Base-by-base conservation (phyloP, 2,329 filamentous ascomycete genomes). In the Berkeleyomyces basicola region DNA sequence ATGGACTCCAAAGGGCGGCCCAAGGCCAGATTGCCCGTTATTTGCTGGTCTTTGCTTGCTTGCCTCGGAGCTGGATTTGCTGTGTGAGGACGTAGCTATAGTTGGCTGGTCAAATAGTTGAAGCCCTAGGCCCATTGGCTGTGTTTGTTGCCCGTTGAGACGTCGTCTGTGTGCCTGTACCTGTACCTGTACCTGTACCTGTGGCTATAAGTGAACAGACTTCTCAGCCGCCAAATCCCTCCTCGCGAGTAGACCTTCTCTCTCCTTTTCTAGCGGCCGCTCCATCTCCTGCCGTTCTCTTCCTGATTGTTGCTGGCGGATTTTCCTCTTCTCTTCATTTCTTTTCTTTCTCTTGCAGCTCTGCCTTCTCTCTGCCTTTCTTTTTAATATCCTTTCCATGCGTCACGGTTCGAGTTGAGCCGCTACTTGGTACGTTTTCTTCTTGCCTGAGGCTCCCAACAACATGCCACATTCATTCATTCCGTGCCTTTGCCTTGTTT, bases 211-310 rank as follows among this genome's bases (percentile, higher is more conserved):
- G 44, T n/a, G 44, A 16, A 47, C 55, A 43, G 11, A 58, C 42
- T 59, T 42, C 37, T 59, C 57, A 42, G 57, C 42, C 37, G 42
- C 42, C 16, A 44, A 59, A 42, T 59, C 36, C 57, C 57, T 23
- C 23, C 23, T 23, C 23, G 23, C 23, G 23, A 37, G 16, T 57
- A 37, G n/a, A 51, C 14, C 40, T 55, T 66, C 55, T 46, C 53
- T 60, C 43, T 65, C 51, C 46, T 66, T 60, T 36, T 53, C 47
- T 57, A 42, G 10, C 23, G 3, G 14, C 36, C 23, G 33, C 10
- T 39, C 49, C 37, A 39, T 43, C 31, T 61, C 37, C 42, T 36
- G 16, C 23, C 23, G 23, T 23, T 23, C 23, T 23, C 23, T 23
- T 23, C 23, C 23, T 23, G 23, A 23, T 23, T 23, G 23, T 23